Base-by-base conservation (phyloP, 257 asterid species). In the Striga asiatica region DNA sequence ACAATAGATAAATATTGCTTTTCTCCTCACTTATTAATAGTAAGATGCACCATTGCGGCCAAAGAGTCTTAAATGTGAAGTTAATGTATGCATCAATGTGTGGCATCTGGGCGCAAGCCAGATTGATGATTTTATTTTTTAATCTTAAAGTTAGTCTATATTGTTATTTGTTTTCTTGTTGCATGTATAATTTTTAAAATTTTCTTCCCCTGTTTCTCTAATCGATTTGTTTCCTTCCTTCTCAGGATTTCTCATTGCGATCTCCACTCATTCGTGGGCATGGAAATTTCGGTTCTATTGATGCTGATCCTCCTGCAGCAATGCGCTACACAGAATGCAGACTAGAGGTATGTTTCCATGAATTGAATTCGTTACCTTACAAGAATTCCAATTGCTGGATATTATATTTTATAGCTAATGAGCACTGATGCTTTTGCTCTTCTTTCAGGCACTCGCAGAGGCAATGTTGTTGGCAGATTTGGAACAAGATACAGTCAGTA, bases 241-340 rank as follows among this genome's bases (percentile, higher is more conserved):
- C 14, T 55, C 87, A 92, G 98, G 98, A 87, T 71, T 92, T 91
- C 78, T 92, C 98, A 25, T 72, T 92, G 82, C 94, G 98, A 8
- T 77, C 76, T 66, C 98, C 98, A 19, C 98, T 92, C 19, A 84
- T 92, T 58, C 85, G 87, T 8, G 98, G 98, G 52, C 98, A 88
- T 68, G 98, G 98, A 18, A 92, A 92, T 67, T 92, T 92, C 68
- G 98, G 98, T 49, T 92, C 97, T 52, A 82, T 92, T 42, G 98
- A 92, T 80, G 95, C 97, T 14, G 98, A 92, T 73, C 97, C 98
- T 74, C 81, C 98, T 58, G 98, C 98, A 7, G 98, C 98, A 52
- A 92, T 92, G 98, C 98, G 98, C 17, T 92, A 92, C 74, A 92
- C 97, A 37, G 98, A 92, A 69, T 92, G 98, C 73, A 76, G 98